phyloP scores from a whole-genome alignment of 75 land plant genomes.

The Ceratopteris richardii region DNA sequence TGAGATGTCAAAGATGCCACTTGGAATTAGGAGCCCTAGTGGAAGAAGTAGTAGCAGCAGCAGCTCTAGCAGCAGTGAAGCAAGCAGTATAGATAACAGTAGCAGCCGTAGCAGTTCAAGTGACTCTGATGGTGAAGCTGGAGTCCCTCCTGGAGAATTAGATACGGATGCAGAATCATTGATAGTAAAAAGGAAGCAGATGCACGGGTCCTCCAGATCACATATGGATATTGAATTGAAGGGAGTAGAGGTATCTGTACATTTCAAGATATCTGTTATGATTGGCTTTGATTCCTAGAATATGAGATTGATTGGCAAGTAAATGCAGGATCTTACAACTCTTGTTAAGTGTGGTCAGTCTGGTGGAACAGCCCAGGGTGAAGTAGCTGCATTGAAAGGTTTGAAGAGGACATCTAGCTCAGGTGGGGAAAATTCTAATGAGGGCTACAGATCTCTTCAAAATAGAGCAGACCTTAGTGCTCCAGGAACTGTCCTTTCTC shows the following conservation, averaged over 20 bases:
- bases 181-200: constrained; percentile 33
- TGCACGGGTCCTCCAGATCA: constrained; percentile 41
- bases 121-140: constrained; percentile 52
- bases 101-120: constrained; percentile 62
- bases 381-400: constrained; percentile 21
- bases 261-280: background rate
- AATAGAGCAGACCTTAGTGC: constrained; percentile 5
- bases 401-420: constrained; percentile 19
- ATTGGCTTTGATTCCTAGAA: background rate
- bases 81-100: constrained; percentile 37
- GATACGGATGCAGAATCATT: constrained; percentile 96
- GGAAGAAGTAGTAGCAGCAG: constrained; percentile 63
- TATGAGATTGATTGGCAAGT: too few relatives aligned
- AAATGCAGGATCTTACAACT: background rate
- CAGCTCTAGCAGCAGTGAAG: constrained; percentile 56
- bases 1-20: constrained; percentile 1
- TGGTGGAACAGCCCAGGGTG: constrained; percentile 5
- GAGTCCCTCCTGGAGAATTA: constrained; percentile 41
- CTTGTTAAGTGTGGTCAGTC: background rate
- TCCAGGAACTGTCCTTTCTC: constrained; percentile 11
- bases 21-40: constrained; percentile 19
- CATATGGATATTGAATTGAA: constrained; percentile 19
- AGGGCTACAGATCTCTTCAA: constrained; percentile 9
- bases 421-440: constrained; percentile 16
- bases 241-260: constrained; percentile 7